These are phyloP conservation scores for Calocybe cyanea DNA, from an alignment of 768 basidiomycete species.

Conservation along the genomic window DNA sequence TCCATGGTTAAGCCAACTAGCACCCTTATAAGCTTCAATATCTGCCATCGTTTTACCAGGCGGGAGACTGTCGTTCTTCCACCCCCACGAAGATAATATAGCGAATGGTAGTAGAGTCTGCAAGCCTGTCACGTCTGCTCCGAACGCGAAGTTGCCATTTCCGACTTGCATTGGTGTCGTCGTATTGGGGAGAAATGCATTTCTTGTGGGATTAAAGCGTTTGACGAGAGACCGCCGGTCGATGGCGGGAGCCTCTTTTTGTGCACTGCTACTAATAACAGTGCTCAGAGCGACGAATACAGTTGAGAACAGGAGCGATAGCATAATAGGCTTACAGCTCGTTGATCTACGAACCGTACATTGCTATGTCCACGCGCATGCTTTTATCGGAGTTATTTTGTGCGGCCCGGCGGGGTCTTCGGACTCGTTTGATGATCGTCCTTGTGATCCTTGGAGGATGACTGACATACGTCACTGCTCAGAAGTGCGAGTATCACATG, in stretches of 20 bases:
- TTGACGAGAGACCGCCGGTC: slow-evolving; percentile 42
- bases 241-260: slow-evolving; percentile 28
- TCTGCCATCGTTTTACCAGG: slow-evolving; percentile 36
- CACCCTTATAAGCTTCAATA: slow-evolving; percentile 44
- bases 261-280: neutral
- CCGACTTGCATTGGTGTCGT: slow-evolving; percentile 57
- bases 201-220: slow-evolving; percentile 47
- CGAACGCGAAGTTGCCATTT: slow-evolving; percentile 61
- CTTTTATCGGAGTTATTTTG: too few relatives aligned
- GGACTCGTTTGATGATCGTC: too few relatives aligned
- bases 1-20: slow-evolving; percentile 48
- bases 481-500: too few relatives aligned
- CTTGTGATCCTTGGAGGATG: too few relatives aligned
- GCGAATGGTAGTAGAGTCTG: slow-evolving; percentile 56
- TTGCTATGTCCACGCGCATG: too few relatives aligned
- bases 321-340: too few relatives aligned
- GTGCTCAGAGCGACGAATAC: too few relatives aligned
- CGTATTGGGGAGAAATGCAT: slow-evolving; percentile 32
- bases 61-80: slow-evolving; percentile 58
- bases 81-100: slow-evolving; percentile 57
- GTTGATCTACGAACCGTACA: too few relatives aligned
- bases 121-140: slow-evolving; percentile 53
- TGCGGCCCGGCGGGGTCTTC: too few relatives aligned
- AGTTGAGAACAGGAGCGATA: too few relatives aligned
- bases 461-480: too few relatives aligned